These are phyloP conservation scores for Lactifluus echinatus DNA, from an alignment of 768 basidiomycete genomes.

Conservation along the genomic window DNA sequence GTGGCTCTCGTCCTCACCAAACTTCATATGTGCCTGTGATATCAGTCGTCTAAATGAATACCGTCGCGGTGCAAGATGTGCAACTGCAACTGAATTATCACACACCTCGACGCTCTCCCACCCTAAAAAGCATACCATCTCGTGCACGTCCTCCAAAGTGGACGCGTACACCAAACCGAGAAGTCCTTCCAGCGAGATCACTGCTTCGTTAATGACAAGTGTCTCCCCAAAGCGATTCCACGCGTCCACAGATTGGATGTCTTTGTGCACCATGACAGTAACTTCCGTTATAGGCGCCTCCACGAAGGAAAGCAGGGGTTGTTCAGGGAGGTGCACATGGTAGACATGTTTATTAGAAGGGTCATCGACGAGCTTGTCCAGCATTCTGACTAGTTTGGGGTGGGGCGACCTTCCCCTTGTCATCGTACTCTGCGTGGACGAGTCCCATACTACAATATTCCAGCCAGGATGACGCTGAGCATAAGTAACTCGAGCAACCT, in stretches of 20 bases:
- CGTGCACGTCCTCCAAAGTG: not conserved
- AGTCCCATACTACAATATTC: constrained; percentile 3
- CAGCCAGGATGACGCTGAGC: not conserved
- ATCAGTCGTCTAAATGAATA: too few species aligned
- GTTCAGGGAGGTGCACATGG: not conserved
- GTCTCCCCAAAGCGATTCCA: not conserved
- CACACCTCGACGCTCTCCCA: constrained; percentile 1
- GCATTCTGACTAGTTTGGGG: not conserved
- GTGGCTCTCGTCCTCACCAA: not conserved
- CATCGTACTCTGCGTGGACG: not conserved
- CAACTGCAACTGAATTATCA: not conserved
- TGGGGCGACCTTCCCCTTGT: not conserved
- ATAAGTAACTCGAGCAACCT: not conserved
- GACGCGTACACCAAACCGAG: not conserved
- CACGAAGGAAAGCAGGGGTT: not conserved
- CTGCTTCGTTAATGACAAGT: not conserved
- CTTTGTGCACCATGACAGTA: not conserved
- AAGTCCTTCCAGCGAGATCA: not conserved
- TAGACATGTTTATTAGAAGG: not conserved
- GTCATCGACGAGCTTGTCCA: not conserved
- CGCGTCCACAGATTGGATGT: not conserved
- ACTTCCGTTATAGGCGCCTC: constrained; percentile 1
- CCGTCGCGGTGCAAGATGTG: not conserved
- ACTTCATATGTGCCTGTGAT: not conserved
- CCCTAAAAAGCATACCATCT: not conserved